Conservation (phyloP, 2,329 filamentous ascomycete species). For the Microcyclospora tardicrescens region DNA sequence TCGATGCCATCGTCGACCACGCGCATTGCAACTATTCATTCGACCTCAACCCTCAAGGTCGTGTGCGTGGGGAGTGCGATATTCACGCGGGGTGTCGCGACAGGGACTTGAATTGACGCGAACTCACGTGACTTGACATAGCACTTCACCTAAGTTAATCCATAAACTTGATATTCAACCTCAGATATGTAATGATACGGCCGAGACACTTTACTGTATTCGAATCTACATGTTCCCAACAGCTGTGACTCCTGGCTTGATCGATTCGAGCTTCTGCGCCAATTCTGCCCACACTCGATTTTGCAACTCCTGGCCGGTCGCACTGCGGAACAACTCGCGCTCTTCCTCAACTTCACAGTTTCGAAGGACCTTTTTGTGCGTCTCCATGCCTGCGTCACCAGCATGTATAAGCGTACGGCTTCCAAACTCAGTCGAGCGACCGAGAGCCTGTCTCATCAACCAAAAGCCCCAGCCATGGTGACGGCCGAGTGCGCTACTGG, state of each 20-base stretch:
- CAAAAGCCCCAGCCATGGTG: constrained; percentile 8
- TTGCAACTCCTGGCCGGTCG: constrained; percentile 22
- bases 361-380: constrained; percentile 28
- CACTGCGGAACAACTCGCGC: constrained; percentile 19
- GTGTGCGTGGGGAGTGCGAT: no score
- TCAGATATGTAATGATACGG: no score
- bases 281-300: constrained; percentile 26
- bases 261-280: constrained; percentile 21
- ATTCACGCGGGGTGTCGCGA: no score
- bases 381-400: constrained; percentile 17
- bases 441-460: constrained; percentile 21
- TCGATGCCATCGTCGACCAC: constrained; percentile 1
- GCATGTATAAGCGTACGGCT: constrained; percentile 27
- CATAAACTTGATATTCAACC: no score
- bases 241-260: constrained; percentile 11
- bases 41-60: no score
- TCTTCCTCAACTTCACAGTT: constrained; percentile 21
- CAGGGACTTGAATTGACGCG: no score
- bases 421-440: constrained; percentile 25
- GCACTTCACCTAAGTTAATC: no score
- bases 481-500: background rate
- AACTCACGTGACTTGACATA: no score
- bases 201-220: no score
- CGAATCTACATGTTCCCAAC: no score
- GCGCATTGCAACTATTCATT: background rate